Evolutionary conservation across 192 early-diverging fungal genomes (phyloP).

Genomic region (Backusella liffmaniae): DNA sequence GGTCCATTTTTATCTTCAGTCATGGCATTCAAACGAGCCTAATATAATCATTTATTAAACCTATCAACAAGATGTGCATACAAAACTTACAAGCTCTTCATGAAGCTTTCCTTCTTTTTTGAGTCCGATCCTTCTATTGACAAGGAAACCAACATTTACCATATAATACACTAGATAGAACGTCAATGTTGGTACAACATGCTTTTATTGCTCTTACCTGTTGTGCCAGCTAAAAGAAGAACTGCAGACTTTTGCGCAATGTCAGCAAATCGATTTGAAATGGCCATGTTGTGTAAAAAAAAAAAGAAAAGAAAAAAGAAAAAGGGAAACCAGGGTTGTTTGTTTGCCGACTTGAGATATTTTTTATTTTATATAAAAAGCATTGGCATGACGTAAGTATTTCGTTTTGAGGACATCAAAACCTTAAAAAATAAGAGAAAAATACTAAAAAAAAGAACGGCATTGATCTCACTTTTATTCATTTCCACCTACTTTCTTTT

Average conservation of each 20-base stretch:
- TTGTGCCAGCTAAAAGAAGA: slow-evolving; percentile 34
- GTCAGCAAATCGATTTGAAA: slow-evolving; percentile 26
- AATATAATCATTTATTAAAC: not conserved
- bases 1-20: slow-evolving; percentile 7
- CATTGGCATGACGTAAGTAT: not conserved
- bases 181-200: not conserved
- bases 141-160: slow-evolving; percentile 22
- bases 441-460: no score
- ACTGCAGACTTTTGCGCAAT: slow-evolving; percentile 39
- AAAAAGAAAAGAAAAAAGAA: not conserved
- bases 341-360: no score
- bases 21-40: slow-evolving; percentile 10
- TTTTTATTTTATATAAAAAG: not conserved
- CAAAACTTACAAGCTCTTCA: slow-evolving; percentile 36
- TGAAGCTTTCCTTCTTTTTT: slow-evolving; percentile 34
- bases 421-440: not conserved
- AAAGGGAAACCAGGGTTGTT: not conserved
- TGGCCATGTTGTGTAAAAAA: slow-evolving; percentile 8
- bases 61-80: no score
- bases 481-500: not conserved
- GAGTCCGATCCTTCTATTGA: not conserved
- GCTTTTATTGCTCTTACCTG: slow-evolving; percentile 2
- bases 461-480: no score
- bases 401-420: not conserved
- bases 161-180: slow-evolving; percentile 35